A percentile compares a stretch with the other conserved stretches of the same genome.
These are phyloP conservation scores for Teratosphaeria epicoccoides DNA, from an alignment of 2,329 filamentous ascomycete genomes.

Conservation along the genomic window DNA sequence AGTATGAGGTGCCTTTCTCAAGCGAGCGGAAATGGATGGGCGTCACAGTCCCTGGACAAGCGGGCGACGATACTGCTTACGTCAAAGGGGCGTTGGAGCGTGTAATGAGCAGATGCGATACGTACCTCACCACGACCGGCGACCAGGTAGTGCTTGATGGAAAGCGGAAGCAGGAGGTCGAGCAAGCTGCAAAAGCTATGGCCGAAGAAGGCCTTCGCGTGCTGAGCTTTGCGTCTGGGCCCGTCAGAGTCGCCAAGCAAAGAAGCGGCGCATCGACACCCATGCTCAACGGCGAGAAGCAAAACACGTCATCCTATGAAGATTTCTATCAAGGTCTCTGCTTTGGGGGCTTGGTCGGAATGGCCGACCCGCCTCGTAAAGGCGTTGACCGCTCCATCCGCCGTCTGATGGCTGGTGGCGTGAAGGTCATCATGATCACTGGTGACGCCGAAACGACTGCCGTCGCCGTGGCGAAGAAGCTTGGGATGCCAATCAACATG, in stretches of 20 bases:
- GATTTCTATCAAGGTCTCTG: conserved; percentile 72
- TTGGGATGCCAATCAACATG: conserved; percentile 80
- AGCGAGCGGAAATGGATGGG: conserved; percentile 99
- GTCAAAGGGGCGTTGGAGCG: conserved; percentile 92
- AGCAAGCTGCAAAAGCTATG: conserved; percentile 74
- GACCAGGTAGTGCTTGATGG: conserved; percentile 78
- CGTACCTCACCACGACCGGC: conserved; percentile 77
- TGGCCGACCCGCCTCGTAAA: conserved; percentile 90
- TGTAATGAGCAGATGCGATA: conserved; percentile 77
- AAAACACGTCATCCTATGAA: conserved; percentile 35
- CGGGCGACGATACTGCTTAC: conserved; percentile 74
- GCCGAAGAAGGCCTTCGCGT: conserved; percentile 82
- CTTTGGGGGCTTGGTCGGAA: conserved; percentile 87
- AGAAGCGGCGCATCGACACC: conserved; percentile 29
- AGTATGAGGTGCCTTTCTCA: conserved; percentile 85
- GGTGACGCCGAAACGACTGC: conserved; percentile 93
- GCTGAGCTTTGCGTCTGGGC: conserved; percentile 82
- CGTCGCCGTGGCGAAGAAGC: conserved; percentile 80
- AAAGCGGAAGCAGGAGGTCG: conserved; percentile 58
- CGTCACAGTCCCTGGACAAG: conserved; percentile 59
- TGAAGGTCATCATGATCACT: conserved; percentile 98
- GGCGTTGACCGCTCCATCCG: conserved; percentile 84
- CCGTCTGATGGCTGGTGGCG: conserved; percentile 81
- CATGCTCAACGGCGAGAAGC: background rate
- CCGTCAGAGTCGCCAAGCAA: conserved; percentile 28